Evolutionary conservation across 371 early-diverging fungal genomes (phyloP).

Genomic region (Mucor saturninus): DNA sequence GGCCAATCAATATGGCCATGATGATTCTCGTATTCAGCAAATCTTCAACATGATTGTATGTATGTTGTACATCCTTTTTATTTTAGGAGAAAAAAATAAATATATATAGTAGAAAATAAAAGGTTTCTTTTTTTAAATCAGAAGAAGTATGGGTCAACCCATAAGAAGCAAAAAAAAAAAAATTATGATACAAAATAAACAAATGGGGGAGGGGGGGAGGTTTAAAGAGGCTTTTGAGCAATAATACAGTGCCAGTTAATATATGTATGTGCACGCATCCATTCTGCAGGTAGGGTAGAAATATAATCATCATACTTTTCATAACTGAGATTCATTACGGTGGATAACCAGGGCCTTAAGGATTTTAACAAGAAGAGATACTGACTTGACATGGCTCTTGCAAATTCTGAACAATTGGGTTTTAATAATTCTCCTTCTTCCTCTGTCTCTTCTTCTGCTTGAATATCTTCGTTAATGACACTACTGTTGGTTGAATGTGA

Average conservation of each 20-base stretch:
- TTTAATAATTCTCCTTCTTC: not conserved
- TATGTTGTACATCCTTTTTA: constrained; percentile 4
- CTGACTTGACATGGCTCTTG: constrained; percentile 42
- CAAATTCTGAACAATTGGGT: constrained; percentile 32
- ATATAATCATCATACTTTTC: constrained; percentile 41
- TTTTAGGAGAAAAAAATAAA: constrained; percentile 7
- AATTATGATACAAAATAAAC: not conserved
- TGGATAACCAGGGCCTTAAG: constrained; percentile 44
- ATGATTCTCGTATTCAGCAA: constrained; percentile 43
- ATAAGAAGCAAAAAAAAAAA: not conserved
- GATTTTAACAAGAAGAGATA: constrained; percentile 41
- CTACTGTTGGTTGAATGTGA: constrained; percentile 13
- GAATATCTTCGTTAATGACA: constrained; percentile 1
- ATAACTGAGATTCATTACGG: constrained; percentile 31
- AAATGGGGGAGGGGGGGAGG: not conserved
- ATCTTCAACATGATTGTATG: constrained; percentile 5
- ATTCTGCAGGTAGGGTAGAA: constrained; percentile 40
- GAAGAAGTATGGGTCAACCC: not conserved
- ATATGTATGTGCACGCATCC: constrained; percentile 42
- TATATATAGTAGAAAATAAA: not conserved
- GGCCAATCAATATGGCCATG: constrained; percentile 73
- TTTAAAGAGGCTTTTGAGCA: constrained; percentile 45
- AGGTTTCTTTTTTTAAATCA: not conserved
- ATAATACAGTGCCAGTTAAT: constrained; percentile 52
- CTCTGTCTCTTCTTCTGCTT: constrained; percentile 7